A percentile compares a stretch with the other conserved stretches of the same genome.
phyloP scores from a whole-genome alignment of 2,329 filamentous ascomycete genomes.

The Pseudocercospora crystallina region DNA sequence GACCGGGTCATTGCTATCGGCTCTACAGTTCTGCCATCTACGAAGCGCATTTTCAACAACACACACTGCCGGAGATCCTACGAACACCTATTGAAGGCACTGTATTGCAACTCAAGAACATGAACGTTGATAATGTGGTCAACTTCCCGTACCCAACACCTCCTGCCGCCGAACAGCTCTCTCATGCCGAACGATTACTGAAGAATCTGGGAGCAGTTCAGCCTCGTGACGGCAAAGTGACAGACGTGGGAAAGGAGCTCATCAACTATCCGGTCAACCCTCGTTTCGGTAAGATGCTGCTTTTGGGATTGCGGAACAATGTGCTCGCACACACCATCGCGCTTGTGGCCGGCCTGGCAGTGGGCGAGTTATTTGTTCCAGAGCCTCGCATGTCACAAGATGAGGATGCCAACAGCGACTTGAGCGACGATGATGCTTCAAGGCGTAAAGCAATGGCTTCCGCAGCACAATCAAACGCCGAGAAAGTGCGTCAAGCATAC shows the following conservation, averaged over 20 bases:
- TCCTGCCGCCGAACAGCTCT: slow-evolving; percentile 72
- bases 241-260: slow-evolving; percentile 75
- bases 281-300: slow-evolving; percentile 86
- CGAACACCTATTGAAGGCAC: slow-evolving; percentile 87
- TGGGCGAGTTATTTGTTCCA: slow-evolving; percentile 81
- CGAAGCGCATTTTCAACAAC: slow-evolving; percentile 82
- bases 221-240: slow-evolving; percentile 66
- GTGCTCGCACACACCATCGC: slow-evolving; percentile 85
- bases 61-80: slow-evolving; percentile 83
- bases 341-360: slow-evolving; percentile 82
- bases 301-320: slow-evolving; percentile 78
- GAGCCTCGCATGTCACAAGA: slow-evolving; percentile 64
- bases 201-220: slow-evolving; percentile 81
- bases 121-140: slow-evolving; percentile 85
- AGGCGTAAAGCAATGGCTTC: slow-evolving; percentile 55
- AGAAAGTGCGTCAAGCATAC: slow-evolving; percentile 63
- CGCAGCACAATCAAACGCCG: slow-evolving; percentile 58
- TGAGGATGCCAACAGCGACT: slow-evolving; percentile 42
- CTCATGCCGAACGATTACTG: slow-evolving; percentile 81
- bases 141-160: slow-evolving; percentile 97
- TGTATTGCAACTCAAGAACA: slow-evolving; percentile 89
- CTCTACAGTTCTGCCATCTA: slow-evolving; percentile 94
- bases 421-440: slow-evolving; percentile 22
- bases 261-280: slow-evolving; percentile 88
- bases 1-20: slow-evolving; percentile 91